Conservation (phyloP, 2,329 filamentous ascomycete species). For the Neoscytalidium dimidiatum region DNA sequence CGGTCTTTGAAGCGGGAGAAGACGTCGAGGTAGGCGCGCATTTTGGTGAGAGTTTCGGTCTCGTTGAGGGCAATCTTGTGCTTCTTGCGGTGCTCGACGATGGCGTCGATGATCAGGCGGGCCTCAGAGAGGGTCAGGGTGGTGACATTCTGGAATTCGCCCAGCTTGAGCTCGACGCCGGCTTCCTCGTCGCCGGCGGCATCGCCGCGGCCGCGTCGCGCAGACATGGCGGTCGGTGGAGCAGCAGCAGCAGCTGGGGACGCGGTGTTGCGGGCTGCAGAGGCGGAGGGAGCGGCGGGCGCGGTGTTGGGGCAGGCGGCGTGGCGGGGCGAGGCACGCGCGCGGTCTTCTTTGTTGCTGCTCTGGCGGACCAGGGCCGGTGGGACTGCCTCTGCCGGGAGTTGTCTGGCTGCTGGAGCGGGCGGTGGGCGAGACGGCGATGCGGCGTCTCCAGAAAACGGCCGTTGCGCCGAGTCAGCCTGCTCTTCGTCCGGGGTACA, state of each 20-base stretch:
- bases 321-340: neutral
- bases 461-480: neutral
- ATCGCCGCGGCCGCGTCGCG: conserved; percentile 26
- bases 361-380: too few species aligned
- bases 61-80: conserved; percentile 50
- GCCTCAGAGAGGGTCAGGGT: conserved; percentile 92
- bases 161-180: conserved; percentile 75
- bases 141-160: conserved; percentile 90
- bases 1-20: conserved; percentile 96
- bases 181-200: conserved; percentile 75
- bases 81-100: conserved; percentile 76
- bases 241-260: neutral
- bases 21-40: conserved; percentile 87
- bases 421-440: neutral
- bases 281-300: neutral
- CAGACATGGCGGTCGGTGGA: conserved; percentile 31
- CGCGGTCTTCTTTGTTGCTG: neutral
- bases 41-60: conserved; percentile 71
- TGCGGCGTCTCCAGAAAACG: conserved; percentile 3
- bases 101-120: conserved; percentile 85
- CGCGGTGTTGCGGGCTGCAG: neutral
- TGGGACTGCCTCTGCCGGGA: neutral
- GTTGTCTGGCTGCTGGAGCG: neutral
- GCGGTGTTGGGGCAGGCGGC: neutral
- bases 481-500: neutral